Evolutionary conservation across 2,329 filamentous ascomycete species (phyloP), one percentile per base, ranked within the genome.

Genomic region (Phialocephala sp.): DNA sequence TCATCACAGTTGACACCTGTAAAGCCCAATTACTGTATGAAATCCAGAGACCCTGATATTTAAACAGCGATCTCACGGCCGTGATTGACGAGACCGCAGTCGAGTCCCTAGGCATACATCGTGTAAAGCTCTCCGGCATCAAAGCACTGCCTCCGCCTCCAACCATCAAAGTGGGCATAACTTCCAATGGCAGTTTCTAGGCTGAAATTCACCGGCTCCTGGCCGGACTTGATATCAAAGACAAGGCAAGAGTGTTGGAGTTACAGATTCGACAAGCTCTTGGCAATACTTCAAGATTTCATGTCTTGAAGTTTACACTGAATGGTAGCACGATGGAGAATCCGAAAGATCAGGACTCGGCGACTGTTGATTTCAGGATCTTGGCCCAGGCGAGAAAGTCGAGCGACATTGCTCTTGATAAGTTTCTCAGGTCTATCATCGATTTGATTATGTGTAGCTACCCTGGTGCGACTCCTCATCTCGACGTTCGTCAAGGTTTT

Each of bases 281-380:
- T 6, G 65, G 67, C 73, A 75, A 37, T 65, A 77, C 56, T 78
- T 80, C 37, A 67, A 76, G 50, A 70, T 69, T 77, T 37, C 75
- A 76, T 15, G 79, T 80, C 41, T 70, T 78, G 41, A 71, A 72
- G 36, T 77, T 78, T 65, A 76, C 55, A 9, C 69, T 12, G 71
- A 82, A 78, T 70, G 83, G 75, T 61, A 78, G 68, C 36, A 75
- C 65, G 0, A 72, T 77, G 0, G 73, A 77, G 0, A 76, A 83
- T 50, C 79, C 81, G 0, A 72, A 69, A 2, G 79, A 77, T 20
- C 82, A 85, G 36, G 79, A 80, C 27, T 78, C 77, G 0, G 82
- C 82, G 0, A 85, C 83, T 0, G 82, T 84, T 0, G 80, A 81
- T 59, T 77, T 84, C 45, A 71, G 82, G 37, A 73, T 82, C 57